Conservation (phyloP, 176 grass and related monocot species). For the Eremochloa ophiuroides region DNA sequence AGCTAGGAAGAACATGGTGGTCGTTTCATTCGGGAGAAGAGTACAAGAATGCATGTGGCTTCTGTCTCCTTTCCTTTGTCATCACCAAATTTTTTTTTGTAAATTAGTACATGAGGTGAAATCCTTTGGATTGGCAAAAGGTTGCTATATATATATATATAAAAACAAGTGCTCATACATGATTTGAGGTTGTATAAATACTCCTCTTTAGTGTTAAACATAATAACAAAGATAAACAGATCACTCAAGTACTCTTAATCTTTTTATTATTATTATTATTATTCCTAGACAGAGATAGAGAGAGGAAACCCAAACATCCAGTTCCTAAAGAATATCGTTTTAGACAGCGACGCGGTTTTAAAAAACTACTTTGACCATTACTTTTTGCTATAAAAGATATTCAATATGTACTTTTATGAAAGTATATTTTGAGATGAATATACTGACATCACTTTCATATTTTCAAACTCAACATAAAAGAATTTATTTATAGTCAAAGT, state of each 20-base stretch:
- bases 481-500: no score
- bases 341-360: no score
- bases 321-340: no score
- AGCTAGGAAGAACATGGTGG: background rate
- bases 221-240: background rate
- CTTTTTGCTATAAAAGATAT: no score
- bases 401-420: no score
- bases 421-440: no score
- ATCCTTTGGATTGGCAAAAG: background rate
- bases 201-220: background rate
- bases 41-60: slow-evolving; percentile 35
- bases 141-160: background rate
- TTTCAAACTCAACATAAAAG: no score
- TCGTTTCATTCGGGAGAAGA: background rate
- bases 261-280: no score
- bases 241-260: background rate
- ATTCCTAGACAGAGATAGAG: background rate
- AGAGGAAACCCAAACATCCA: background rate
- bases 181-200: background rate
- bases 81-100: no score
- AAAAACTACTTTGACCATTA: no score
- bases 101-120: no score
- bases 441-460: no score
- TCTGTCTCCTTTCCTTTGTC: background rate
- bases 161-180: background rate